These are phyloP conservation scores for Salvia hispanica DNA, from an alignment of 257 asterid species.

Conservation along the genomic window DNA sequence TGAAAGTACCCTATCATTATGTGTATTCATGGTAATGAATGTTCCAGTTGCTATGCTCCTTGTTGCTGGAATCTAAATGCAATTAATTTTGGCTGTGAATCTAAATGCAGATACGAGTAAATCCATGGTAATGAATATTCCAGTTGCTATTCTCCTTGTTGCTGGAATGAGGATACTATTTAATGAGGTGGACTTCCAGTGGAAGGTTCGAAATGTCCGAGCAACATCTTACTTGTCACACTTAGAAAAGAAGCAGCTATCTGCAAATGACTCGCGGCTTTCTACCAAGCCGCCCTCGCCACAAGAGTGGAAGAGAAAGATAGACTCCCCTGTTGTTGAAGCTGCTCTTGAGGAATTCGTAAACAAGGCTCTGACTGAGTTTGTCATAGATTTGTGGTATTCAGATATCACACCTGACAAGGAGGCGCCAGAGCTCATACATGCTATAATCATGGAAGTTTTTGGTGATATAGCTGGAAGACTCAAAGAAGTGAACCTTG, in stretches of 20 bases:
- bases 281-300: conserved; percentile 45
- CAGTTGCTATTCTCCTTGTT: conserved; percentile 75
- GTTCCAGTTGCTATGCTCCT: too few species aligned
- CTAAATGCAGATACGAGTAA: conserved; percentile 77
- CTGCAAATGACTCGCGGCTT: conserved; percentile 63
- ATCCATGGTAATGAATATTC: conserved; percentile 84
- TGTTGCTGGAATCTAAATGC: neutral
- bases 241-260: conserved; percentile 77
- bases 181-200: conserved; percentile 75
- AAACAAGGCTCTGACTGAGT: conserved; percentile 71
- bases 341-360: conserved; percentile 78
- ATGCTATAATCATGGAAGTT: conserved; percentile 68
- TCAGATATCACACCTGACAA: conserved; percentile 77
- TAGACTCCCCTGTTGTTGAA: conserved; percentile 78
- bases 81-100: conserved; percentile 22
- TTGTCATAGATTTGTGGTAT: conserved; percentile 88
- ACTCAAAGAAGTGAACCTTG: conserved; percentile 79
- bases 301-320: conserved; percentile 79
- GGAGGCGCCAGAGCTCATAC: conserved; percentile 82
- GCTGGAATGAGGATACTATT: conserved; percentile 67
- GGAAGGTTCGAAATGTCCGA: conserved; percentile 56
- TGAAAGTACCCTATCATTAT: too few species aligned
- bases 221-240: conserved; percentile 60
- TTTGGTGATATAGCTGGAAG: conserved; percentile 79
- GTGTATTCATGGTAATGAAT: too few species aligned